Evolutionary conservation across 1,284 basidiomycete genomes (phyloP), one percentile per base, ranked within the genome.

Genomic region (Ceratobasidium sp.): DNA sequence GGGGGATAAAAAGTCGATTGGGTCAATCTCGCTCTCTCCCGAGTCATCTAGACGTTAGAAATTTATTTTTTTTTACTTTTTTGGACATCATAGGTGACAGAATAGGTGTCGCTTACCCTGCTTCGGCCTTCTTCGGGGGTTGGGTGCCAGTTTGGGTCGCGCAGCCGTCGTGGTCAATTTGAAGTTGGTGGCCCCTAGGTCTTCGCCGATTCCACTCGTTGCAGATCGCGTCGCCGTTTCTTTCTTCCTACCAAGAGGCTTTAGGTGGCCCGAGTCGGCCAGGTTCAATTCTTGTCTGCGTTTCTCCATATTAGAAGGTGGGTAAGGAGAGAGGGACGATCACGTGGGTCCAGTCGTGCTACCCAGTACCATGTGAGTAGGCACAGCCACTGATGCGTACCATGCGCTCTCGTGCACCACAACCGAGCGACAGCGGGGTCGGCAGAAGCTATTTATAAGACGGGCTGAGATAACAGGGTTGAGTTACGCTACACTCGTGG

Each of bases 151-250:
- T 23, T 41, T 46, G 18, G 67, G 55, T 46, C 50, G 53, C 16
- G 30, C 52, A 30, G 52, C 14, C 12, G 46, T 26, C 30, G 28
- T 21, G 5, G 26, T 39, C 9, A 48, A 28, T 34, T 53, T 53
- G 34, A 39, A 67, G 3, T 32, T 16, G 26, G 67, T 70, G 12
- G 18, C 46, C 16, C 67, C 67, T 9, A 70, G 32, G 32, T 70
- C 43, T 26, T 70, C 67, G 6, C 67, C 67, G 4, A 70, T 23
- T 2, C 67, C 67, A 41, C 32, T 53, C 8, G 30, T 70, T 48
- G 30, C 18, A n/a, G 41, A 21, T 41, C 45, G 18, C n/a, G 45
- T 70, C 21, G 58, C n/a, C 10, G 36, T 18, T 6, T 58, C 32
- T 23, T 57, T 53, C 0, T 3, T 16, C 2, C 34, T 14, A 10